A percentile compares a stretch with the other conserved stretches of the same genome.
Evolutionary conservation across 306 rosid genomes (phyloP).

Genomic region (Medicago arabica): DNA sequence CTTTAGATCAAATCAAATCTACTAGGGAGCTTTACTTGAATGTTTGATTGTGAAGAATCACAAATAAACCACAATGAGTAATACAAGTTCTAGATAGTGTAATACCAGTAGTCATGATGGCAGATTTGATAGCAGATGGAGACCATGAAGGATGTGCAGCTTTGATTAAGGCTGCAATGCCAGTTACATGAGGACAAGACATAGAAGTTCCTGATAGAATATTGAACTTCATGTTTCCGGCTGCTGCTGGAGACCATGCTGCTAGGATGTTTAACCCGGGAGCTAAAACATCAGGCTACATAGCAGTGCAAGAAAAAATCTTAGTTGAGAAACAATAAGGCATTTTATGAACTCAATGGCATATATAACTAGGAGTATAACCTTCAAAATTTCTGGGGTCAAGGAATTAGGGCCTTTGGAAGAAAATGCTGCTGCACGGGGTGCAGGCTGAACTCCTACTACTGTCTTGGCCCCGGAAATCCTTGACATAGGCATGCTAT

Average conservation of each 20-base stretch:
- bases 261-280: slow-evolving; percentile 86
- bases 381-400: slow-evolving; percentile 86
- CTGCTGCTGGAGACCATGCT: slow-evolving; percentile 82
- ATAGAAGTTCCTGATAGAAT: slow-evolving; percentile 81
- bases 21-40: slow-evolving; percentile 5
- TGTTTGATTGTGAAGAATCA: slow-evolving; percentile 19
- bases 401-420: slow-evolving; percentile 83
- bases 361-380: slow-evolving; percentile 39
- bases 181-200: slow-evolving; percentile 91
- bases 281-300: slow-evolving; percentile 80
- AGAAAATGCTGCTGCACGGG: slow-evolving; percentile 75
- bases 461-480: slow-evolving; percentile 66
- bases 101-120: slow-evolving; percentile 87
- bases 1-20: no score
- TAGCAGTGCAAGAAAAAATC: slow-evolving; percentile 42
- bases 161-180: slow-evolving; percentile 77
- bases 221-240: slow-evolving; percentile 56
- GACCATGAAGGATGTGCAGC: slow-evolving; percentile 82
- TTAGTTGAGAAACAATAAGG: not conserved
- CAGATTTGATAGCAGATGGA: slow-evolving; percentile 74
- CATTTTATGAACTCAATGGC: slow-evolving; percentile 2
- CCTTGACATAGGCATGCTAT: slow-evolving; percentile 59
- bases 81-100: slow-evolving; percentile 4
- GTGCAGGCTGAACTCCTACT: slow-evolving; percentile 76
- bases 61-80: slow-evolving; percentile 1